Percentiles rank a stretch among this genome's conserved stretches.
These are phyloP conservation scores for Penicillium occitanis DNA, from an alignment of 2,329 filamentous ascomycete species.

Conservation along the genomic window DNA sequence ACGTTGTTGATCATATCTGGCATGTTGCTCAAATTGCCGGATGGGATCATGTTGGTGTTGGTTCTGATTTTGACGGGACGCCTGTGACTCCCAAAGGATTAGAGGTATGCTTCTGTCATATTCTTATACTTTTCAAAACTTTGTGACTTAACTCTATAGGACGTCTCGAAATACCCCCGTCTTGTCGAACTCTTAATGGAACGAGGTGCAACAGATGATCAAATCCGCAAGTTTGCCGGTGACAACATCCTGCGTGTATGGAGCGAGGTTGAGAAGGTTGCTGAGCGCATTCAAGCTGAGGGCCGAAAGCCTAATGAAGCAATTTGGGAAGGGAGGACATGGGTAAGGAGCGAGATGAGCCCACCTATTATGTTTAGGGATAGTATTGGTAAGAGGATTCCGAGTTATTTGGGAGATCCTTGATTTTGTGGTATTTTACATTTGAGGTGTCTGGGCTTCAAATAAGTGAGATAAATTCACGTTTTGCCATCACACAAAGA, in stretches of 20 bases:
- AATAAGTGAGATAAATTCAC: too few relatives aligned
- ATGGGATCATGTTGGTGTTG: slow-evolving; percentile 22
- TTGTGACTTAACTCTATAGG: slow-evolving; percentile 11
- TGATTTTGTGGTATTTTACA: background rate
- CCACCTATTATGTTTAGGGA: slow-evolving; percentile 18
- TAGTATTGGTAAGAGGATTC: slow-evolving; percentile 16
- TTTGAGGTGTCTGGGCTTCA: too few relatives aligned
- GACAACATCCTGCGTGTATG: slow-evolving; percentile 39
- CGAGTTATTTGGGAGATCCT: slow-evolving; percentile 15
- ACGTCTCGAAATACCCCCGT: slow-evolving; percentile 27
- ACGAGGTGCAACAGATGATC: slow-evolving; percentile 41
- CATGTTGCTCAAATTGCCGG: slow-evolving; percentile 20
- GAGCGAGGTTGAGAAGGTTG: slow-evolving; percentile 25
- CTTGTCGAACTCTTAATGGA: slow-evolving; percentile 30
- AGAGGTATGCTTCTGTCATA: slow-evolving; percentile 10
- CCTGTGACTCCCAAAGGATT: slow-evolving; percentile 17
- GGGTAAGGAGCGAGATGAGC: slow-evolving; percentile 18
- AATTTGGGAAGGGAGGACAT: slow-evolving; percentile 15
- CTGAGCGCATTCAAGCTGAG: slow-evolving; percentile 21
- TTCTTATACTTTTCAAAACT: too few relatives aligned
- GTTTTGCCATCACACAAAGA: background rate
- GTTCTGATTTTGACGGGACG: slow-evolving; percentile 23
- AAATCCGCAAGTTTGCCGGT: slow-evolving; percentile 39
- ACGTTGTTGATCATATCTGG: slow-evolving; percentile 33
- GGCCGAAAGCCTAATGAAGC: slow-evolving; percentile 27